Base-by-base conservation (phyloP, 129 eudicot species). In the Pittosporum tobira region DNA sequence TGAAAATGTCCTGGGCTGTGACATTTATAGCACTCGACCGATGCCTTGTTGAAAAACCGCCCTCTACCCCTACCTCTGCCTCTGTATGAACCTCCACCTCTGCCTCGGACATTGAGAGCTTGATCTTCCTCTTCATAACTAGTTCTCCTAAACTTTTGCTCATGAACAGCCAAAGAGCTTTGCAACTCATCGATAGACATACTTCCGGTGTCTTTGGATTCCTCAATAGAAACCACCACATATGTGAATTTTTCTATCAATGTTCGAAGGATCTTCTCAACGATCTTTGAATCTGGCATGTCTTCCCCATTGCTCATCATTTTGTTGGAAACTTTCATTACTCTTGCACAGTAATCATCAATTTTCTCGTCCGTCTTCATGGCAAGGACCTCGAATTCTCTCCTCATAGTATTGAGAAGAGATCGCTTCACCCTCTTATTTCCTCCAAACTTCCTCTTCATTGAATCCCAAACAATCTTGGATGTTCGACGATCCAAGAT, bases 211-310 rank as follows among this genome's bases (percentile, higher is more conserved):
- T 66, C 55, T 11, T 66, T 66, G 8, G 63, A 66, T 19, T 65
- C 62, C 44, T 65, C 62, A 36, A 65, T 65, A 22, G 71, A 37
- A 29, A 51, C 53, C 12, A 52, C 71, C 36, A 51, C 50, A 21
- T 65, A 53, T 6, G 51, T 53, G 38, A 65, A 65, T 20, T 0
- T 65, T 2, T 52, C 52, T 6, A 37, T 40, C 28, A 65, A 42
- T 1, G 62, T 52, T 14, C 62, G 27, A 2, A 51, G 52, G 4
- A 65, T 52, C 38, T 65, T 65, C 57, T 34, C 38, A 34, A 34
- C 38, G 8, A 34, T 34, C 38, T 34, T 34, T 8, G 38, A 34
- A 34, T 34, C 38, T 34, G 38, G 38, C 38, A 34, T 34, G 38
- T 34, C 38, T 34, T 34, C 38, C 38, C 38, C 38, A 8, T 34